phyloP scores from a whole-genome alignment of 441 rosid genomes.

The Populus hybrid region DNA sequence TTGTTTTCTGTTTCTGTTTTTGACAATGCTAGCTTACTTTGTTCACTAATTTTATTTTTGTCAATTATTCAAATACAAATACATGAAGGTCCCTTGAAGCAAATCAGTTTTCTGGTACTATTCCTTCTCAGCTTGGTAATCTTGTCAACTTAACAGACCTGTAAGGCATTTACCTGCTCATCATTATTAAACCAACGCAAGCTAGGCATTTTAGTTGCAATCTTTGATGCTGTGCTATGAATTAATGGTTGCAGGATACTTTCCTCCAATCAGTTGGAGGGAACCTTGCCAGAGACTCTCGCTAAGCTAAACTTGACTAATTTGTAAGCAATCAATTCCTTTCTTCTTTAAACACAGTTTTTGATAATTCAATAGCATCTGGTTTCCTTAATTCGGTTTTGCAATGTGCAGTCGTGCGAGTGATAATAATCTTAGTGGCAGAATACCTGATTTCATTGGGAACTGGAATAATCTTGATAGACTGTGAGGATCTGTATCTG shows the following conservation, averaged over 20 bases:
- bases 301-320: too few species aligned
- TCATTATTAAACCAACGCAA: not conserved
- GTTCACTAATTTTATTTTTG: not conserved
- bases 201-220: too few species aligned
- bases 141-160: not conserved
- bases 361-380: not conserved
- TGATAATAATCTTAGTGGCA: constrained; percentile 10
- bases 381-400: not conserved
- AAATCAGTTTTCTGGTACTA: constrained; percentile 12
- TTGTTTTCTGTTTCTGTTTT: not conserved
- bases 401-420: constrained; percentile 10
- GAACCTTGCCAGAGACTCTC: too few species aligned
- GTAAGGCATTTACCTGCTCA: not conserved
- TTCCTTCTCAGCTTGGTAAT: constrained; percentile 19
- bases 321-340: too few species aligned
- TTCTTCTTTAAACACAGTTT: not conserved
- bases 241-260: too few species aligned
- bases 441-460: constrained; percentile 4
- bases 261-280: too few species aligned
- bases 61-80: not conserved
- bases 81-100: constrained; percentile 11
- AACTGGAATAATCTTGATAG: not conserved
- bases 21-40: not conserved
- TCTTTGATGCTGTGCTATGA: too few species aligned
- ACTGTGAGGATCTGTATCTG: not conserved